Evolutionary conservation across 768 basidiomycete genomes (phyloP), one percentile per base, ranked within the genome.

Genomic region (Gymnopilus junonius): DNA sequence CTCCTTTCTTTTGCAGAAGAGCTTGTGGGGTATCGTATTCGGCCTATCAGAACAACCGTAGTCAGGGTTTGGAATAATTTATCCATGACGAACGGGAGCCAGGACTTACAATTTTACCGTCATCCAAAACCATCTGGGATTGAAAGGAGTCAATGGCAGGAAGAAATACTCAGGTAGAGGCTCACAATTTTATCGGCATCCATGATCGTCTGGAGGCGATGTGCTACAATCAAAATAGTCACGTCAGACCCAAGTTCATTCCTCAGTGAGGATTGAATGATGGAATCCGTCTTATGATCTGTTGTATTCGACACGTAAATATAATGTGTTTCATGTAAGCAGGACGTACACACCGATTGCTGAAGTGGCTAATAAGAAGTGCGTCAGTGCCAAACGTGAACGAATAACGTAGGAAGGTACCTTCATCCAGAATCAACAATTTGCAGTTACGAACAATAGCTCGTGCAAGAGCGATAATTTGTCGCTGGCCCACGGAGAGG

Each of bases 401-500:
- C 21, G n/a, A 21, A n/a, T 23, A 39, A 25, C 20, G 51, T 8
- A 40, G 23, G n/a, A 20, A 60, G 50, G 12, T n/a, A 58, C 65
- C 65, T 60, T 66, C 65, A 70, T 87, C 87, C 31, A 89, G 74
- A 31, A 90, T 84, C 25, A 90, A 79, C 29, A 89, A 76, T 46
- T 85, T 81, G 73, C 83, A 87, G 27, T 80, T 77, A 23, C 85
- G 77, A 17, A 89, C 76, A 59, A 89, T 80, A 1, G 88, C 88
- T 29, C 88, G 78, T 2, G 88, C 87, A 70, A 90, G 79, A 8
- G 88, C 87, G 51, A 90, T 82, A 48, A 90, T 81, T 65, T 94
- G 91, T 3, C 91, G 73, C 69, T 93, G 90, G n/a, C 92, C 92
- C 34, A 90, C 87, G 1, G 88, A 90, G 64, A 93, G 85, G 70